Evolutionary conservation across 176 grass and related monocot genomes (phyloP), one percentile per base, ranked within the genome.

Genomic region (Hordeum marinum): DNA sequence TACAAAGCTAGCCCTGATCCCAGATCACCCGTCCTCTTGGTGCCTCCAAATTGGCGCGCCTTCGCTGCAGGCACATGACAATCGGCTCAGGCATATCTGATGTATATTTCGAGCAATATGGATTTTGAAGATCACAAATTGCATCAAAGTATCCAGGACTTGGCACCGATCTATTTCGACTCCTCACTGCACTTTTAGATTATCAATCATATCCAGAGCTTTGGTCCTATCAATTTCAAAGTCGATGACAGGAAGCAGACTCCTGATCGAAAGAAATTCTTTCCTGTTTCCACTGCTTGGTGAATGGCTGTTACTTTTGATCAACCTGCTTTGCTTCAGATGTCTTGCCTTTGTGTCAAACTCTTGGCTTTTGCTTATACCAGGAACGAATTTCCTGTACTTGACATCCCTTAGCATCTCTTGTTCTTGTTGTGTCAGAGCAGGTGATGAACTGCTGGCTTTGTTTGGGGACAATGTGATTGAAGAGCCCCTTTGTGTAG

Each of bases 311-410:
- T 89, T 95, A 80, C 96, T 98, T 89, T 98, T 98, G 86, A 91
- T 94, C 88, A 98, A 71, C 57, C 93, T 91, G 63, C 84, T 85
- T 46, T 99, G 83, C 72, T 90, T 90, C 72, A 80, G 84, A 77
- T 89, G 81, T 48, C 86, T 95, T 43, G 76, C 67, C 27, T 72
- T 86, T n/a, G 64, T 89, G 63, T 89, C 93, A 58, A 98, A 95
- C 89, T 98, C 93, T 84, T 98, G 96, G 72, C 96, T 98, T 82
- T 90, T 98, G 85, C 96, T 98, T 63, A 95, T 88, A 68, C 96
- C 93, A 20, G 96, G 96, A 60, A 92, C 83, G 67, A 95, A 92
- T 72, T 98, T 95, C 85, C 81, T 90, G 75, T 89, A 92, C 58
- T 94, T 98, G 63, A 98, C 96, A 50, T 89, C 89, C 63, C 61